Conservation (phyloP, 2,329 filamentous ascomycete species). For the Penicillium sp. region DNA sequence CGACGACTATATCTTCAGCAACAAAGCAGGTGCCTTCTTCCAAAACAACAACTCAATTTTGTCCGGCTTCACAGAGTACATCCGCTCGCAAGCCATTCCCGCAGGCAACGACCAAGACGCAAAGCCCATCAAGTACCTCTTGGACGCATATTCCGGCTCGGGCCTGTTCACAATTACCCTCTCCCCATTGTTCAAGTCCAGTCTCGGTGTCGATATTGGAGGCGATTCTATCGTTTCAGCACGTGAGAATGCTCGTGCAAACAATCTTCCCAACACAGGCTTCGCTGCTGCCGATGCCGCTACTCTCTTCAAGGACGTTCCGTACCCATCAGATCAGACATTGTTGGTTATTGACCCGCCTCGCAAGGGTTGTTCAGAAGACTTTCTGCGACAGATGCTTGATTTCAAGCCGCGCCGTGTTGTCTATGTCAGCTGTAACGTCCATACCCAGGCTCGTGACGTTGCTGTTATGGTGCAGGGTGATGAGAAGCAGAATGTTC, state of each 20-base stretch:
- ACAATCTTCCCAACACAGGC: slow-evolving; percentile 70
- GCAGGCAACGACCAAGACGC: slow-evolving; percentile 31
- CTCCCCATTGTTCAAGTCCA: slow-evolving; percentile 73
- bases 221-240: slow-evolving; percentile 74
- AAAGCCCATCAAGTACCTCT: slow-evolving; percentile 72
- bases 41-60: slow-evolving; percentile 99
- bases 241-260: slow-evolving; percentile 72
- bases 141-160: slow-evolving; percentile 96
- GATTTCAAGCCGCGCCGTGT: slow-evolving; percentile 73
- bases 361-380: slow-evolving; percentile 85
- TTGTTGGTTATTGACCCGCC: slow-evolving; percentile 97
- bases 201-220: slow-evolving; percentile 88
- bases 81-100: slow-evolving; percentile 74
- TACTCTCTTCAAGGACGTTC: slow-evolving; percentile 73
- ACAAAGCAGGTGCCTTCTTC: slow-evolving; percentile 93
- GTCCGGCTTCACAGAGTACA: slow-evolving; percentile 78
- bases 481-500: slow-evolving; percentile 34
- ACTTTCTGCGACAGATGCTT: slow-evolving; percentile 78
- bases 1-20: slow-evolving; percentile 78
- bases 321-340: slow-evolving; percentile 74
- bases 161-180: slow-evolving; percentile 97
- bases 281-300: slow-evolving; percentile 90
- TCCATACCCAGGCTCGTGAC: slow-evolving; percentile 94
- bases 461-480: slow-evolving; percentile 83
- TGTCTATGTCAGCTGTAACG: slow-evolving; percentile 95